Percentiles rank a stretch among this genome's conserved stretches.
Conservation (phyloP, 2,329 filamentous ascomycete species). For the Colletotrichum neosansevieriae region DNA sequence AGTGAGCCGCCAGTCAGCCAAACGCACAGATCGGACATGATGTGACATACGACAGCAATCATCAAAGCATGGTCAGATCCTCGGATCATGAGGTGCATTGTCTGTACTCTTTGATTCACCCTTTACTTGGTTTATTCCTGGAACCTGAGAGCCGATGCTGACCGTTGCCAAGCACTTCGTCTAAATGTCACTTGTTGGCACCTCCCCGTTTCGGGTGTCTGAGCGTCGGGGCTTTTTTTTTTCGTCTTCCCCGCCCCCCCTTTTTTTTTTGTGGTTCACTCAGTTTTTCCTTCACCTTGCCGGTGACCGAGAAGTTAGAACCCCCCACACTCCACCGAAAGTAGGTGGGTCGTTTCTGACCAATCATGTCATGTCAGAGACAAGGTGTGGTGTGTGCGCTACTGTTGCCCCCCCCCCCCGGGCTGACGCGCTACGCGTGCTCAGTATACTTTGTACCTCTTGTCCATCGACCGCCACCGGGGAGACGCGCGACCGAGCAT, state of each 20-base stretch:
- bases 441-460: background rate
- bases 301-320: conserved; percentile 25
- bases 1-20: conserved; percentile 4
- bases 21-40: conserved; percentile 11
- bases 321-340: background rate
- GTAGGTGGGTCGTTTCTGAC: conserved; percentile 3
- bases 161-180: conserved; percentile 2
- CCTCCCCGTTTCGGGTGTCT: conserved; percentile 5
- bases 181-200: conserved; percentile 4
- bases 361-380: background rate
- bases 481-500: background rate
- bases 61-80: conserved; percentile 20
- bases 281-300: background rate
- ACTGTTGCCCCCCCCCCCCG: conserved; percentile 5
- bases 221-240: too few species aligned
- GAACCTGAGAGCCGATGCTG: background rate
- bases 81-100: conserved; percentile 2
- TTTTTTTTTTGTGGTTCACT: background rate
- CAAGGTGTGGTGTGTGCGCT: conserved; percentile 16
- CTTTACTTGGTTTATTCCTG: background rate
- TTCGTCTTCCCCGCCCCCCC: too few species aligned
- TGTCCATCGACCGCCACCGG: conserved; percentile 16
- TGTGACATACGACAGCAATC: conserved; percentile 7
- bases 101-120: too few species aligned
- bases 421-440: conserved; percentile 37